These are phyloP conservation scores for Penstemon barbatus DNA, from an alignment of 257 asterid genomes.

Conservation along the genomic window DNA sequence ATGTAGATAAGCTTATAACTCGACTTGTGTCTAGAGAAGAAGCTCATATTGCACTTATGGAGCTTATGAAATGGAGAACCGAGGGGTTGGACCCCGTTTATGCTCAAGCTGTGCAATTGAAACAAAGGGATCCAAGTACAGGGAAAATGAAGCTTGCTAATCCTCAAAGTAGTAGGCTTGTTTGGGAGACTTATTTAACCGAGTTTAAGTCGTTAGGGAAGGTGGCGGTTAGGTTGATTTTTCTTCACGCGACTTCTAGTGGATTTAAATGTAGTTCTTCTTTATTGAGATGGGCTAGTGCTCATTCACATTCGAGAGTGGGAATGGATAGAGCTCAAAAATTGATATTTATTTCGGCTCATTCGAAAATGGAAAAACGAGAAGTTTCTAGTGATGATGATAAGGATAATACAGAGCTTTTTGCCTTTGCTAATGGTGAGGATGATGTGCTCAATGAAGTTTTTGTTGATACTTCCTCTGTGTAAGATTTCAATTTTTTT, in stretches of 20 bases:
- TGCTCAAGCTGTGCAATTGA: constrained; percentile 92
- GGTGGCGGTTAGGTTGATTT: constrained; percentile 87
- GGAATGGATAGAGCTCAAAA: constrained; percentile 89
- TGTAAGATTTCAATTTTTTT: constrained; percentile 59
- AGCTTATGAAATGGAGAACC: constrained; percentile 98
- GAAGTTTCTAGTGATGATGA: constrained; percentile 61
- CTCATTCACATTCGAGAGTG: constrained; percentile 64
- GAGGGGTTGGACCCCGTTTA: constrained; percentile 95
- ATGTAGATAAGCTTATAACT: constrained; percentile 82
- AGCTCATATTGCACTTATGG: constrained; percentile 95
- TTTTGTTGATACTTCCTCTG: constrained; percentile 91
- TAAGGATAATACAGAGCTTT: constrained; percentile 63
- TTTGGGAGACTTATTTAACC: constrained; percentile 85
- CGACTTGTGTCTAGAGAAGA: constrained; percentile 85
- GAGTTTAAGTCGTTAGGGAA: constrained; percentile 82
- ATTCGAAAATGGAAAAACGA: constrained; percentile 65
- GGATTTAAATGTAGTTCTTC: constrained; percentile 67
- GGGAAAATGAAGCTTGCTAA: constrained; percentile 88
- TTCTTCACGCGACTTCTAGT: constrained; percentile 79
- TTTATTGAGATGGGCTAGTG: constrained; percentile 57
- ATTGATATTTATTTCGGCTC: constrained; percentile 83
- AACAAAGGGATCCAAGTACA: constrained; percentile 74
- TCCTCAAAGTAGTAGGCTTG: constrained; percentile 94
- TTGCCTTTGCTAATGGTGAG: constrained; percentile 83
- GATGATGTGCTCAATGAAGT: constrained; percentile 97